phyloP scores from a whole-genome alignment of 208 protist species.

The Wallacemonas sp. region DNA sequence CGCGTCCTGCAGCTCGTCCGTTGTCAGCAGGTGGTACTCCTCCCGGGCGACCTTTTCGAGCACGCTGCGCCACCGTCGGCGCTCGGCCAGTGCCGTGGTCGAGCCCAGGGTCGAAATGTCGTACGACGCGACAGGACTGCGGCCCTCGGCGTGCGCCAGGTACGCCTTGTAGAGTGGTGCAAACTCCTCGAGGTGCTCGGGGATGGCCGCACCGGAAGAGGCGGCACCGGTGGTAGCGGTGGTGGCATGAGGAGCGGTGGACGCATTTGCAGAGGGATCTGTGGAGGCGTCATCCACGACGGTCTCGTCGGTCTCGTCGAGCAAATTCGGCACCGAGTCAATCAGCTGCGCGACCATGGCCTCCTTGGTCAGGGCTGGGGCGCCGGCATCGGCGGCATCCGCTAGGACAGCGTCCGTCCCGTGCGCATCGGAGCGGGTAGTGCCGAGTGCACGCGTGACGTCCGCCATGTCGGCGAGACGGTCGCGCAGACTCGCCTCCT shows the following conservation, averaged over 20 bases:
- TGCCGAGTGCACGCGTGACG: neutral
- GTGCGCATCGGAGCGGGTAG: no score
- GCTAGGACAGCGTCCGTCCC: no score
- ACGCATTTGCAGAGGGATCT: no score
- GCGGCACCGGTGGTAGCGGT: neutral
- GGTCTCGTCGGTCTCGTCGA: constrained; percentile 8
- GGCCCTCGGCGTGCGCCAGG: constrained; percentile 55
- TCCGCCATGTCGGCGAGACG: constrained; percentile 29
- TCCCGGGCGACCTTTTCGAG: constrained; percentile 80
- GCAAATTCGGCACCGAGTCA: constrained; percentile 24
- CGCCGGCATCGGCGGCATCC: no score
- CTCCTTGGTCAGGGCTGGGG: neutral
- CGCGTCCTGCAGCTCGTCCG: constrained; percentile 59
- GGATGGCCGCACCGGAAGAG: constrained; percentile 12
- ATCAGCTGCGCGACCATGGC: constrained; percentile 38
- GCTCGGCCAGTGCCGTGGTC: constrained; percentile 42
- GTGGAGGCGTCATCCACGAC: no score
- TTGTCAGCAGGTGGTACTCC: constrained; percentile 70
- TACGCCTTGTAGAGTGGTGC: constrained; percentile 69
- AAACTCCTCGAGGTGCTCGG: constrained; percentile 44
- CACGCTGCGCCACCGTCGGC: constrained; percentile 71
- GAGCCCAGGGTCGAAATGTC: constrained; percentile 55
- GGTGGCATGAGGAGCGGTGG: neutral
- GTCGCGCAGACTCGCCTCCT: constrained; percentile 45
- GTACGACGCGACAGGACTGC: constrained; percentile 59